Evolutionary conservation across 805 yeast species (phyloP).

Genomic region (Candida loeiensis): DNA sequence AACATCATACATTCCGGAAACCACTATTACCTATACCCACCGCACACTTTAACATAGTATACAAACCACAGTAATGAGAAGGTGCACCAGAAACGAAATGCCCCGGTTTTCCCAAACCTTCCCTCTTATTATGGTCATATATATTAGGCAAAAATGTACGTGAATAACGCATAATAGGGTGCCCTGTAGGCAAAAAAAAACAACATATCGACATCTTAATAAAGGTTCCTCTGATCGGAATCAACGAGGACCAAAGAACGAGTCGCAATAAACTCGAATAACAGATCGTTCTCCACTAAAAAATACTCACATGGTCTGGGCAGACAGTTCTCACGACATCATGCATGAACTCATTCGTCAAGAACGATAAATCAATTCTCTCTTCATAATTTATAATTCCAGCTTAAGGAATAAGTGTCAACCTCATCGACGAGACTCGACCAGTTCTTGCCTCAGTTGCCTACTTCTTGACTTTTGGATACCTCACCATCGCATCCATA

Average conservation of each 20-base stretch:
- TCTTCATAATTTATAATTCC: not conserved
- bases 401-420: too few species aligned
- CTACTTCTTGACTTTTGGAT: not conserved
- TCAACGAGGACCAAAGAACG: too few species aligned
- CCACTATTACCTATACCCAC: constrained; percentile 10
- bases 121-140: constrained; percentile 16
- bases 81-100: constrained; percentile 11
- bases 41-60: constrained; percentile 17
- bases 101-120: constrained; percentile 11
- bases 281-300: too few species aligned
- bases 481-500: constrained; percentile 17
- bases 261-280: too few species aligned
- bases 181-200: constrained; percentile 9
- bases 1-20: too few species aligned
- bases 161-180: constrained; percentile 11
- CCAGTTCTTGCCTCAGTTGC: not conserved
- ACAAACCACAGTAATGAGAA: constrained; percentile 17
- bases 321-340: constrained; percentile 1
- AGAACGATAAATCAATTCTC: not conserved
- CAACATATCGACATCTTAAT: too few species aligned
- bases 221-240: too few species aligned
- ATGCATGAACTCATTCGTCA: not conserved
- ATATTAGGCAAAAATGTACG: constrained; percentile 18
- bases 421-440: too few species aligned
- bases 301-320: too few species aligned